Conservation (phyloP, 2,329 filamentous ascomycete species). For the Alternaria infectoria region DNA sequence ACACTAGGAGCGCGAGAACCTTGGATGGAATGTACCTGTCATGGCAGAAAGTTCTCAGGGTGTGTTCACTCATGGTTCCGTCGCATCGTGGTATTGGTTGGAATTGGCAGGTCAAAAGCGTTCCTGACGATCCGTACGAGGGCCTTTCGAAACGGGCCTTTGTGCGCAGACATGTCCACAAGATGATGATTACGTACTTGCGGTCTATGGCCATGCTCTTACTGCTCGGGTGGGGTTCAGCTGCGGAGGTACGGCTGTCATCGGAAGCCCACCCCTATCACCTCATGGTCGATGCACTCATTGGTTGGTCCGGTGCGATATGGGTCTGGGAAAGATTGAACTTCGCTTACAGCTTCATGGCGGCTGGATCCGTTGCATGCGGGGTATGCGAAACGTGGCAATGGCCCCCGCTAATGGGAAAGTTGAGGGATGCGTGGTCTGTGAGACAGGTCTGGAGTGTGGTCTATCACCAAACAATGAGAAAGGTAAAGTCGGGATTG, state of each 20-base stretch:
- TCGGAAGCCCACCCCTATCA: not conserved
- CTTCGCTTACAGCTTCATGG: not conserved
- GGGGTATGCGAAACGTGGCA: slow-evolving; percentile 4
- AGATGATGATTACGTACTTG: not conserved
- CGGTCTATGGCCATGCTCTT: not conserved
- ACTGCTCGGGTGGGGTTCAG: not conserved
- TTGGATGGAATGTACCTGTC: too few relatives aligned
- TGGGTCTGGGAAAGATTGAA: not conserved
- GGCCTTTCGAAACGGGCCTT: not conserved
- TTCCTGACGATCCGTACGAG: not conserved
- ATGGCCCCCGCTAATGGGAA: slow-evolving; percentile 3
- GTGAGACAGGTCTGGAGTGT: slow-evolving; percentile 9
- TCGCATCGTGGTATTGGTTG: slow-evolving; percentile 5
- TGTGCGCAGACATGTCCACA: not conserved
- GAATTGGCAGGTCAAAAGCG: slow-evolving; percentile 8
- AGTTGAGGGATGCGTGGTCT: not conserved
- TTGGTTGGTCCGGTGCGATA: not conserved
- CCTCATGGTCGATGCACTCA: not conserved
- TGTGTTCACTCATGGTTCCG: not conserved
- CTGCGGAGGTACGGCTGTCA: not conserved
- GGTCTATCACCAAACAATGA: slow-evolving; percentile 10
- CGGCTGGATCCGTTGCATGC: not conserved
- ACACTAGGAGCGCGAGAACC: not conserved
- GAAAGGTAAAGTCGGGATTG: not conserved
- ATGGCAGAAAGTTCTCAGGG: not conserved